Conservation (phyloP, 148 eudicot genomes). For the Silene latifolia region DNA sequence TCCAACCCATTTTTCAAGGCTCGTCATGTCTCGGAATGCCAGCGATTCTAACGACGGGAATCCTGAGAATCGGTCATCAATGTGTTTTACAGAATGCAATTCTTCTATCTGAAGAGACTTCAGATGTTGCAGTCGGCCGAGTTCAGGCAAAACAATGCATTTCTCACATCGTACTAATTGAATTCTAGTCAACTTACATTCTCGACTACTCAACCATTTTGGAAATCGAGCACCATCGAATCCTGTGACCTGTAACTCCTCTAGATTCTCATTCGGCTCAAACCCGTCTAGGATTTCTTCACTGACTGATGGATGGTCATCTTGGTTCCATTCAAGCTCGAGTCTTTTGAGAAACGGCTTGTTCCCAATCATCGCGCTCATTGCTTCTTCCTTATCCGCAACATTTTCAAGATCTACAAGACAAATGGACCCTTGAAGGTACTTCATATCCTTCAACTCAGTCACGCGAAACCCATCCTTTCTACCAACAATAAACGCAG, state of each 20-base stretch:
- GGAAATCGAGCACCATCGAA: slow-evolving; percentile 20
- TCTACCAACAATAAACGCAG: slow-evolving; percentile 17
- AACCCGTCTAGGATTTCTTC: background rate
- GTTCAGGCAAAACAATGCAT: slow-evolving; percentile 20
- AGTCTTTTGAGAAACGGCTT: slow-evolving; percentile 16
- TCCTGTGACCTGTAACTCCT: slow-evolving; percentile 16
- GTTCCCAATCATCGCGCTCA: slow-evolving; percentile 2
- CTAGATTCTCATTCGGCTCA: slow-evolving; percentile 21
- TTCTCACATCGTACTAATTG: slow-evolving; percentile 9
- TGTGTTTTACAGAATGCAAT: slow-evolving; percentile 5
- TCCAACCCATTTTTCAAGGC: slow-evolving; percentile 17
- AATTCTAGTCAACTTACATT: slow-evolving; percentile 17
- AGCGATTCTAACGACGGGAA: slow-evolving; percentile 13
- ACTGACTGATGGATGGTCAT: background rate
- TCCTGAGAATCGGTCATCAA: slow-evolving; percentile 5
- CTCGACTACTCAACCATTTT: slow-evolving; percentile 16
- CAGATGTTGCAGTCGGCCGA: slow-evolving; percentile 20
- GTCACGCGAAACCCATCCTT: slow-evolving; percentile 6
- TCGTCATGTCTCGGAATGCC: slow-evolving; percentile 11
- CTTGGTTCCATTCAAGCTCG: slow-evolving; percentile 21
- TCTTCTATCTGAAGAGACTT: slow-evolving; percentile 15
- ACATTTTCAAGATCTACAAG: slow-evolving; percentile 22
- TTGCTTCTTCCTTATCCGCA: slow-evolving; percentile 5
- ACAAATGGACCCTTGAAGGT: slow-evolving; percentile 23
- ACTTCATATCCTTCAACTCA: slow-evolving; percentile 21